Evolutionary conservation across 805 yeast genomes (phyloP), one percentile per base, ranked within the genome.

Genomic region (Candida takata): DNA sequence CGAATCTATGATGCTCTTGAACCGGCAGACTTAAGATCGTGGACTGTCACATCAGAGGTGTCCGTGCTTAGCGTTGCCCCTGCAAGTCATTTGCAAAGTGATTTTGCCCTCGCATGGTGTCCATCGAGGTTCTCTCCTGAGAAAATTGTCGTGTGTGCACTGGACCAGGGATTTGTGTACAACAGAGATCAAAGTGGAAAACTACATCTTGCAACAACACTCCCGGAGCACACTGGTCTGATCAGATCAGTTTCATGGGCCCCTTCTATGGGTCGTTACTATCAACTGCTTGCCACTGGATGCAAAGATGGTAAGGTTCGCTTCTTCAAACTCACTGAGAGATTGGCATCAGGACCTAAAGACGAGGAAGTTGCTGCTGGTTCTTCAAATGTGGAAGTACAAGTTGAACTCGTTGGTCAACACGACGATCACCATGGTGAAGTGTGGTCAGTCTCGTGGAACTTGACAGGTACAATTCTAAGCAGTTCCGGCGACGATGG

Each of bases 401-500:
- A 67, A 24, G 72, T 84, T 11, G 84, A 78, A 42, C 64, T 75
- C 12, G 53, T 83, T 32, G 80, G 84, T 31, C 75, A 75, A 47
- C 75, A 83, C 44, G 77, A 70, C 41, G 92, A 83, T 54, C 95
- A 85, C 54, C 72, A 75, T 41, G 80, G 83, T 37, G 95, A 92
- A 59, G 96, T 92, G 1, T 92, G 99, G 98, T 73, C 88, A 27
- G 97, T 92, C 2, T 73, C 84, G 19, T 92, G 98, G 97, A 92
- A 92, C 56, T 58, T 80, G 30, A 85, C 97, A 1, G 97, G 97
- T 5, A 85, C 97, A 0, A 79, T 92, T 5, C 62, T 92, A 43
- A 83, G 95, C 47, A 80, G 92, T 31, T 86, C 97, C 6, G 97
- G 98, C 14, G 97, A 88, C 54, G 97, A 92, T 55, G 97, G 97